Percentiles rank a stretch among this genome's conserved stretches.
These are phyloP conservation scores for Exophiala sp. DNA, from an alignment of 2,329 filamentous ascomycete genomes.

Conservation along the genomic window DNA sequence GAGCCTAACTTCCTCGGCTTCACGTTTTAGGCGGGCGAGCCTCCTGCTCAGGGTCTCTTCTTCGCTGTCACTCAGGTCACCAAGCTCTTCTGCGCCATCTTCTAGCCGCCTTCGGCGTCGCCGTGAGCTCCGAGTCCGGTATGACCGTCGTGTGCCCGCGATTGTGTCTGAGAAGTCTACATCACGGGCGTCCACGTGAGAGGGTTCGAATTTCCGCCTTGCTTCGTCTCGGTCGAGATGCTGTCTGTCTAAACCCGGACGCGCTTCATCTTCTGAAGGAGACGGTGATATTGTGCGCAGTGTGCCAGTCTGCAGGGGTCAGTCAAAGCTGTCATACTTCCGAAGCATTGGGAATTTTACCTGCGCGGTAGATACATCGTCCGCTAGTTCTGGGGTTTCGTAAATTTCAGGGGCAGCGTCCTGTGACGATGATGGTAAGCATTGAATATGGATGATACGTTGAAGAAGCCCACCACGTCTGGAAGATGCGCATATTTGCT, in stretches of 20 bases:
- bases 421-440: conserved; percentile 42
- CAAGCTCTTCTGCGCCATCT: conserved; percentile 57
- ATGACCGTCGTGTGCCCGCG: conserved; percentile 75
- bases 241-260: conserved; percentile 68
- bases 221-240: conserved; percentile 75
- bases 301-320: conserved; percentile 47
- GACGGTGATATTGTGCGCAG: conserved; percentile 55
- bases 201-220: conserved; percentile 71
- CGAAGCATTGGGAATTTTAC: conserved; percentile 43
- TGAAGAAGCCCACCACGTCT: conserved; percentile 58
- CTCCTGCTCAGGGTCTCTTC: conserved; percentile 73
- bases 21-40: conserved; percentile 76
- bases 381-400: conserved; percentile 88
- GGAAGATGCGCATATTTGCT: conserved; percentile 79
- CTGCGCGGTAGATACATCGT: conserved; percentile 81
- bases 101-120: conserved; percentile 46
- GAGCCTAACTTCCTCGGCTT: conserved; percentile 71
- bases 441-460: conserved; percentile 26
- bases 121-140: conserved; percentile 68
- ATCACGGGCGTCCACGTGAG: conserved; percentile 69
- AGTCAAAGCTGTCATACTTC: neutral
- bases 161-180: conserved; percentile 91
- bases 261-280: conserved; percentile 52
- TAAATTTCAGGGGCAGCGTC: conserved; percentile 93
- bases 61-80: conserved; percentile 64